Evolutionary conservation across 495 filamentous ascomycete genomes (phyloP), one percentile per base, ranked within the genome.

Genomic region (Endocarpon pusillum): DNA sequence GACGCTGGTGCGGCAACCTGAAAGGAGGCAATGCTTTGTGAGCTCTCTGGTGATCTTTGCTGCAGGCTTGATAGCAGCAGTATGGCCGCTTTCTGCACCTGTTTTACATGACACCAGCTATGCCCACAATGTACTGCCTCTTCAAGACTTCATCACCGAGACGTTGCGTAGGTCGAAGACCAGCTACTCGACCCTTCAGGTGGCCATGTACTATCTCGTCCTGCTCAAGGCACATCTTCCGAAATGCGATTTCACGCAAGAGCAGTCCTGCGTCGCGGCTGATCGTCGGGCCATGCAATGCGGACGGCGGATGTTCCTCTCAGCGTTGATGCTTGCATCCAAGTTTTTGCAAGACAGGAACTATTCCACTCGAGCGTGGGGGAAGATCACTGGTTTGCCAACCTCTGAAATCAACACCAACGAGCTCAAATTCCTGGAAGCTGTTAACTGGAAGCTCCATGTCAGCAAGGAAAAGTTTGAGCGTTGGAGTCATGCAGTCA

Each of bases 311-410:
- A 97, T 97, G 85, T 96, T 97, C 51, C 65, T 97, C 35, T 80
- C 91, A 11, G 81, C 82, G 9, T 63, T 94, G 42, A 93, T 94
- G 44, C 64, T 94, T 30, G 83, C 84, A 2, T 94, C 89, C 16
- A 97, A 97, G 59, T 97, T 94, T 53, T 65, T 96, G 25, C 89
- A 97, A 53, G 89, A 97, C 54, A 78, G 89, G 28, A 97, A 96
- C 54, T 97, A 86, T 55, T 96, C 91, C 5, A 85, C 89, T 25
- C 71, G 84, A 22, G 89, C 89, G 15, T 97, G 89, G 89, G 94
- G 89, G 53, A 94, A 91, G 62, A 96, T 97, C 34, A 94, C 87
- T 15, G 86, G 87, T 23, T 63, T 96, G 23, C 81, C 81, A 42
- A 83, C 81, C 0, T 56, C 67, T 21, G 89, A 97, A 57, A 94